Evolutionary conservation across 75 land plant species (phyloP).

Genomic region (Chamaecyparis obtusa): DNA sequence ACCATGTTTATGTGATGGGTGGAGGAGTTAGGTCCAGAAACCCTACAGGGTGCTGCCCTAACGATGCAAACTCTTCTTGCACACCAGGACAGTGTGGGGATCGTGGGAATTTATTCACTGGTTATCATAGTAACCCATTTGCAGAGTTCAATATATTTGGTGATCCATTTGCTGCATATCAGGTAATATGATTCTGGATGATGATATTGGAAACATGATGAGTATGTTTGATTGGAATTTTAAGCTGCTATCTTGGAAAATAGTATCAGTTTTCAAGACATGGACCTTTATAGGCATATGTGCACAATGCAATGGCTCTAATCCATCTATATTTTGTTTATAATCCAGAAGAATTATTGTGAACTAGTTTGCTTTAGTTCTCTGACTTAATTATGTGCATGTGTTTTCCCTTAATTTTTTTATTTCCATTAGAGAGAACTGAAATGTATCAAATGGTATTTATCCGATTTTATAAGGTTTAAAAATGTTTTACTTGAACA

Average conservation of each 20-base stretch:
- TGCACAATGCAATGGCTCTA: not conserved
- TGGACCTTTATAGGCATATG: not conserved
- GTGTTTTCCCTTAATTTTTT: not conserved
- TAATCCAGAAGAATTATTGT: not conserved
- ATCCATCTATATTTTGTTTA: not conserved
- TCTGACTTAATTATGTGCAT: not conserved
- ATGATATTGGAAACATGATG: not conserved
- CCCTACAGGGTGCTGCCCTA: conserved; percentile 73
- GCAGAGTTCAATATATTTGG: conserved; percentile 83
- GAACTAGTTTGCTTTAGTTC: not conserved
- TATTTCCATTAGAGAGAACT: not conserved
- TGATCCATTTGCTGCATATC: conserved; percentile 90
- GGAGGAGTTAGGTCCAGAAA: conserved; percentile 70
- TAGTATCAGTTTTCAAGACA: not conserved
- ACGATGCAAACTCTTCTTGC: conserved; percentile 41
- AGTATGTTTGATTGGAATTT: not conserved
- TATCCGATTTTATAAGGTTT: not conserved
- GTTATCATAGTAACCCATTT: conserved; percentile 55
- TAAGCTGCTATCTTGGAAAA: not conserved
- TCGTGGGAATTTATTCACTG: conserved; percentile 69
- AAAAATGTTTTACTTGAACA: not conserved
- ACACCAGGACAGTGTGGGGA: conserved; percentile 58
- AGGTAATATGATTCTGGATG: conserved; percentile 30
- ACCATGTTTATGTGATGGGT: conserved; percentile 81
- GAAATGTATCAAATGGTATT: not conserved